Evolutionary conservation across 805 yeast species (phyloP), one percentile per base, ranked within the genome.

Genomic region (Lachancea thermotolerans): DNA sequence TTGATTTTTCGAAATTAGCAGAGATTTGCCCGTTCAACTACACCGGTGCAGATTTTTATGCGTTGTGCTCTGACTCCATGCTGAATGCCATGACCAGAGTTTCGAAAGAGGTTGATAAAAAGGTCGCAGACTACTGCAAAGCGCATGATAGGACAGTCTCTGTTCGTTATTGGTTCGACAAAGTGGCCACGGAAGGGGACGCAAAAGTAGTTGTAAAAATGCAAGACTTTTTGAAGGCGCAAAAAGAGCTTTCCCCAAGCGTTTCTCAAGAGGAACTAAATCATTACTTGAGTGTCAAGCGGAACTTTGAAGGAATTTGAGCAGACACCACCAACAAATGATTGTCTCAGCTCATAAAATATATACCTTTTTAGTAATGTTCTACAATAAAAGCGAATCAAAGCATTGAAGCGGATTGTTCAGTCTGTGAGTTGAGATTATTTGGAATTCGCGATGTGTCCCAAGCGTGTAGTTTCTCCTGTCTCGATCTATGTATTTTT

Each of bases 11-110:
- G 2, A 56, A 58, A 6, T 66, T 93, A 21, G 91, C 95, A 0
- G 72, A 74, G 14, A 64, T 67, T 6, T 89, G 97, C 66, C 85
- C 95, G 0, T 88, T 81, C 60, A 88, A 87, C n/a, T 90, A 80
- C 60, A 91, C 99, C 0, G 99, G 99, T 52, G 99, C 99, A 3
- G 99, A 93, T 64, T 91, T 93, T 66, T 93, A 93, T 65, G 99
- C 98, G 0, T 69, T 93, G 48, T 88, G 97, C 60, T 85, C 95
- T 0, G 98, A 93, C 65, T 86, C 98, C 0, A 88, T 91, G 93
- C 73, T 91, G 54, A 88, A 88, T 64, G 96, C 98, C 1, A 91
- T 93, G 97, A 85, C 93, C 1, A 71, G 98, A 53, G 80, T 83
- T 0, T 96, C 98, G 1, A 72, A 72, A 8, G 78, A 74, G 31